Evolutionary conservation across 139 green algal genomes (phyloP).

Genomic region (Chara braunii): DNA sequence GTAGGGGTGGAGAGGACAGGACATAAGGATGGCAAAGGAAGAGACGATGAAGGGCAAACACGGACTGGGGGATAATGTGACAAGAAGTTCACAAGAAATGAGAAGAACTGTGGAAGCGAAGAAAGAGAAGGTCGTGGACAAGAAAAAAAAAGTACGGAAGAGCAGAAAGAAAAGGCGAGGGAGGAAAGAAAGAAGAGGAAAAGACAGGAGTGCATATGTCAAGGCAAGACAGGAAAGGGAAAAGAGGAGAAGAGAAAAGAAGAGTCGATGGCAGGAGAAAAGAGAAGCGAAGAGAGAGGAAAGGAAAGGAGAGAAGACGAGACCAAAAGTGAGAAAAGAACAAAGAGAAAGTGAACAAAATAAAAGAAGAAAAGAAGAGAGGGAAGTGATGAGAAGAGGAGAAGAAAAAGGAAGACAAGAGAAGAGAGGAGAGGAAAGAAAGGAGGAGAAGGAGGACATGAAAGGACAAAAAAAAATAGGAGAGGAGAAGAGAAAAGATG

Average conservation of each 20-base stretch:
- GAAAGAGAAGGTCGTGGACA: background rate
- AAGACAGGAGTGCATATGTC: constrained; percentile 1
- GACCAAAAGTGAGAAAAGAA: constrained; percentile 7
- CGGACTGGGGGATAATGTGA: background rate
- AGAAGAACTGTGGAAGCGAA: background rate
- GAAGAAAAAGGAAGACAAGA: background rate
- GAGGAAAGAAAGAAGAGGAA: constrained; percentile 16
- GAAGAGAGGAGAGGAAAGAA: background rate
- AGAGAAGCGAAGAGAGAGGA: background rate
- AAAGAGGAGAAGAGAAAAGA: background rate
- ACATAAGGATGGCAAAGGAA: background rate
- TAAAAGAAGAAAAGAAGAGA: constrained; percentile 9
- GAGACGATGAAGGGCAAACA: background rate
- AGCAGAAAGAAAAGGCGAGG: constrained; percentile 13
- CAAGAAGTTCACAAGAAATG: background rate
- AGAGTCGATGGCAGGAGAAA: background rate
- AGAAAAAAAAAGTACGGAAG: background rate
- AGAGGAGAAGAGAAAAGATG: background rate
- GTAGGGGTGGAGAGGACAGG: background rate
- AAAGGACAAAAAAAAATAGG: background rate
- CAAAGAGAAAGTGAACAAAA: constrained; percentile 9
- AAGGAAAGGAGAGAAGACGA: constrained; percentile 8
- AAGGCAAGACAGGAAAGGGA: background rate
- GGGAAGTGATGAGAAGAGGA: background rate
- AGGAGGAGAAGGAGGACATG: background rate